phyloP scores from a whole-genome alignment of 306 rosid species.

The Ochetophila trinervis region DNA sequence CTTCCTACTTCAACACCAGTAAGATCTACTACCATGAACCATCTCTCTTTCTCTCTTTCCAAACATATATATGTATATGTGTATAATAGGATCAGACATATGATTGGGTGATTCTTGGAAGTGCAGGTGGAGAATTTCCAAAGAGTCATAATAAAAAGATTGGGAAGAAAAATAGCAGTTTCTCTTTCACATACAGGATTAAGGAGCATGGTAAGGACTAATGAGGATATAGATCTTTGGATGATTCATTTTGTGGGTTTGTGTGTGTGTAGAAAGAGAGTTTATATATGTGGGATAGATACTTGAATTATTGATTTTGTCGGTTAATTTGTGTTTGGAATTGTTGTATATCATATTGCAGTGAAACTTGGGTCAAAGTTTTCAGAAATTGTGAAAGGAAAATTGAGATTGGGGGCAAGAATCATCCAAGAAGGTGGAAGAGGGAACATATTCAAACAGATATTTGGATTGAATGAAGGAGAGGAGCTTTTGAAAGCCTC shows the following conservation, averaged over 20 bases:
- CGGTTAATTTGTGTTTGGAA: too few relatives aligned
- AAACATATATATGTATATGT: background rate
- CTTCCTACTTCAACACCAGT: slow-evolving; percentile 34
- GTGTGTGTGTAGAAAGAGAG: too few relatives aligned
- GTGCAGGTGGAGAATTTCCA: slow-evolving; percentile 31
- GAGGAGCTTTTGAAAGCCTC: slow-evolving; percentile 80
- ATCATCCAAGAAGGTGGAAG: slow-evolving; percentile 75
- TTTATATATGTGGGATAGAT: too few relatives aligned
- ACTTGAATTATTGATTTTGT: too few relatives aligned
- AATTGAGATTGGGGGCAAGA: slow-evolving; percentile 68
- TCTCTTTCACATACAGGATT: slow-evolving; percentile 51
- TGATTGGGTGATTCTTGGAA: background rate
- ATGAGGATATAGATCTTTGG: background rate
- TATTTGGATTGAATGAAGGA: slow-evolving; percentile 58
- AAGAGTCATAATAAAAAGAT: slow-evolving; percentile 16
- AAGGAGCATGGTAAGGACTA: slow-evolving; percentile 58
- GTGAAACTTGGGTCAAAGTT: slow-evolving; percentile 67
- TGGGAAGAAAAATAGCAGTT: slow-evolving; percentile 34
- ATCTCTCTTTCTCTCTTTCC: slow-evolving; percentile 17
- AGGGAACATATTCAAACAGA: slow-evolving; percentile 58
- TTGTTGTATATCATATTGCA: slow-evolving; percentile 14
- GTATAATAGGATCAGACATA: background rate
- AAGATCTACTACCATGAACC: slow-evolving; percentile 3
- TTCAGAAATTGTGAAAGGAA: slow-evolving; percentile 64
- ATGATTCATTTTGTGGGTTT: too few relatives aligned